Evolutionary conservation across 257 asterid genomes (phyloP).

Genomic region (Nicotiana paniculata): DNA sequence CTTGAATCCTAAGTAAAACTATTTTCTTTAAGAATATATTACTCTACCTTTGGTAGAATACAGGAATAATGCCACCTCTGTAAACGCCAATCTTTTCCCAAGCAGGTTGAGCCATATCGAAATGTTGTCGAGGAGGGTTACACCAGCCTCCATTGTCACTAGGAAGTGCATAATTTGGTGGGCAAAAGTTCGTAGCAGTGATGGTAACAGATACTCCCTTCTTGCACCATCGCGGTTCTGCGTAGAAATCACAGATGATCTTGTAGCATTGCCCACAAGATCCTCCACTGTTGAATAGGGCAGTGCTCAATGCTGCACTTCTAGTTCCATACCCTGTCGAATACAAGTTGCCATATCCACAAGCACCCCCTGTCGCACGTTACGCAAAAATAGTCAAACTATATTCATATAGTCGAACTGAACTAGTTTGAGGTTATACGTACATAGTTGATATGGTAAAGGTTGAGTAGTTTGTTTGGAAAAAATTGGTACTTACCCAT

Average conservation of each 20-base stretch:
- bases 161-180: constrained; percentile 32
- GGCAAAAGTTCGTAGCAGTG: constrained; percentile 38
- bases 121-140: constrained; percentile 40
- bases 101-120: constrained; percentile 44
- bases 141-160: constrained; percentile 41
- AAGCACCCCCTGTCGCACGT: constrained; percentile 12
- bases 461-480: too few species aligned
- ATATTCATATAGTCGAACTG: too few species aligned
- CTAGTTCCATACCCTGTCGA: constrained; percentile 28
- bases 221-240: constrained; percentile 24
- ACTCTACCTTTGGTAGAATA: constrained; percentile 28
- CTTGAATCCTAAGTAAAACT: too few species aligned
- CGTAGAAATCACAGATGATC: constrained; percentile 26
- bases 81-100: constrained; percentile 36
- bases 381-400: background rate
- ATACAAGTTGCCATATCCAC: constrained; percentile 16
- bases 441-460: too few species aligned
- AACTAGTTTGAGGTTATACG: too few species aligned
- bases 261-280: constrained; percentile 41
- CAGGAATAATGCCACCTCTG: constrained; percentile 38
- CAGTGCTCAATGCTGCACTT: constrained; percentile 34
- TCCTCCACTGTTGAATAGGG: constrained; percentile 34
- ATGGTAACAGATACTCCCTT: constrained; percentile 29
- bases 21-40: too few species aligned
- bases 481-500: constrained; percentile 24